Conservation (phyloP, 495 filamentous ascomycete species). For the Chaetomium fimeti region DNA sequence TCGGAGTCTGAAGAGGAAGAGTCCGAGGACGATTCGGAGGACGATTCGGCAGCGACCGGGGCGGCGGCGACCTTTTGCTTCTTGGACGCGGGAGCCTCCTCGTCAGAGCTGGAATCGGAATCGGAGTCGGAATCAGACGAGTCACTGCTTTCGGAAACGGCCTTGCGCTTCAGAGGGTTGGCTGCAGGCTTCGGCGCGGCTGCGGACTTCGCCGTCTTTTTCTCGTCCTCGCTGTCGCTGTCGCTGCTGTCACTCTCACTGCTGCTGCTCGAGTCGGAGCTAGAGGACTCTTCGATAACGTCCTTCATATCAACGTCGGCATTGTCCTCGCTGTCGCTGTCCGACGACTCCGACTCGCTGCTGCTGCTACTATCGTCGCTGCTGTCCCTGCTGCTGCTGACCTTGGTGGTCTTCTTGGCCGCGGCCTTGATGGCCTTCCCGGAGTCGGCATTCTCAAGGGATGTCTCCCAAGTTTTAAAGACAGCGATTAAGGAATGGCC, state of each 20-base stretch:
- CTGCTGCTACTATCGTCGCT: not conserved
- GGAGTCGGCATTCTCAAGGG: conserved; percentile 31
- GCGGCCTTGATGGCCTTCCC: conserved; percentile 37
- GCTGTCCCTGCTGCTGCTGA: conserved; percentile 36
- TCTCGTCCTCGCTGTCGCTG: conserved; percentile 61
- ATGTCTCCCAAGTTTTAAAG: conserved; percentile 50
- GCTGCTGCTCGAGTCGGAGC: conserved; percentile 28
- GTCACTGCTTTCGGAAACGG: conserved; percentile 45
- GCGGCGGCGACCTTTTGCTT: conserved; percentile 33
- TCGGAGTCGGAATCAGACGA: conserved; percentile 32
- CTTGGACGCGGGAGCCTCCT: conserved; percentile 32
- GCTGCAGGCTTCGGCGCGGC: conserved; percentile 21
- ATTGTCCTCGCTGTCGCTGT: conserved; percentile 81
- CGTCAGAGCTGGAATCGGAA: conserved; percentile 29
- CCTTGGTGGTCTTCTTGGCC: conserved; percentile 40
- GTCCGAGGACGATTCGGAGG: conserved; percentile 24
- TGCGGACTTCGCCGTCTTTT: conserved; percentile 40
- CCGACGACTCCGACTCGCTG: conserved; percentile 64
- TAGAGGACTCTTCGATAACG: conserved; percentile 12
- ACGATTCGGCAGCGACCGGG: conserved; percentile 23
- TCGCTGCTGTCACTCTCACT: conserved; percentile 48
- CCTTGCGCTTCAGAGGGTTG: conserved; percentile 64
- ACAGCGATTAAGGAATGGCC: conserved; percentile 43
- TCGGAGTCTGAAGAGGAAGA: conserved; percentile 35
- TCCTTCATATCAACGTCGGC: conserved; percentile 47